Conservation (phyloP, 345 rosid genomes). For the Hirschfeldia incana region DNA sequence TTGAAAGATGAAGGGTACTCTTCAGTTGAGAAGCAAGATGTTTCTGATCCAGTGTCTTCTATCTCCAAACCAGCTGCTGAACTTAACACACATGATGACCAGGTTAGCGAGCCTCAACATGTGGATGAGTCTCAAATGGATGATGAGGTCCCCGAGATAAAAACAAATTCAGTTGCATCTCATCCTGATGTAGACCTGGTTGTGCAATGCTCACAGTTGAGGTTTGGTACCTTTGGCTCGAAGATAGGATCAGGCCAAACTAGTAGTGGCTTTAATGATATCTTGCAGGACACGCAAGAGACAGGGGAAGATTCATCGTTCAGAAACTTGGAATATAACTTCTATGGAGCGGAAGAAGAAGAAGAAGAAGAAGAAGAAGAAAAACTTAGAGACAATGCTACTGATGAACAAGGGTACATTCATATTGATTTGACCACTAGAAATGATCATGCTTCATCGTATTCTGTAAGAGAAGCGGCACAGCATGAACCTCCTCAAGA, state of each 20-base stretch:
- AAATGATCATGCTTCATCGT: conserved; percentile 58
- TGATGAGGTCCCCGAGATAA: conserved; percentile 19
- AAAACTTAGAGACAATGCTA: conserved; percentile 51
- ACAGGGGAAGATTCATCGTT: conserved; percentile 42
- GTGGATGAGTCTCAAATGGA: conserved; percentile 44
- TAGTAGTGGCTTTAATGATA: conserved; percentile 65
- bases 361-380: conserved; percentile 42
- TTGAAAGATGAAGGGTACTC: conserved; percentile 56
- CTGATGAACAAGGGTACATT: conserved; percentile 50
- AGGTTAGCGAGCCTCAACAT: conserved; percentile 58
- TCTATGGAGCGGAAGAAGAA: conserved; percentile 51
- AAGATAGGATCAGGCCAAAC: too few relatives aligned
- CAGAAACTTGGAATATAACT: conserved; percentile 55
- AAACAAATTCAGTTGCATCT: conserved; percentile 46
- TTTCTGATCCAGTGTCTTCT: conserved; percentile 42
- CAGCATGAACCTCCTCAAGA: conserved; percentile 58
- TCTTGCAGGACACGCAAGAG: conserved; percentile 60
- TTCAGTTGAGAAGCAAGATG: conserved; percentile 56
- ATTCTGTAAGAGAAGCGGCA: conserved; percentile 60
- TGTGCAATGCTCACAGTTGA: conserved; percentile 72
- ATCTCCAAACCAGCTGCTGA: conserved; percentile 50
- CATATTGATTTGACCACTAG: conserved; percentile 46
- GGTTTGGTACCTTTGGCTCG: conserved; percentile 54
- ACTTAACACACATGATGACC: conserved; percentile 43
- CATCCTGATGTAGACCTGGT: conserved; percentile 40